These are phyloP conservation scores for Populus ilicifolia DNA, from an alignment of 345 rosid species.

Conservation along the genomic window DNA sequence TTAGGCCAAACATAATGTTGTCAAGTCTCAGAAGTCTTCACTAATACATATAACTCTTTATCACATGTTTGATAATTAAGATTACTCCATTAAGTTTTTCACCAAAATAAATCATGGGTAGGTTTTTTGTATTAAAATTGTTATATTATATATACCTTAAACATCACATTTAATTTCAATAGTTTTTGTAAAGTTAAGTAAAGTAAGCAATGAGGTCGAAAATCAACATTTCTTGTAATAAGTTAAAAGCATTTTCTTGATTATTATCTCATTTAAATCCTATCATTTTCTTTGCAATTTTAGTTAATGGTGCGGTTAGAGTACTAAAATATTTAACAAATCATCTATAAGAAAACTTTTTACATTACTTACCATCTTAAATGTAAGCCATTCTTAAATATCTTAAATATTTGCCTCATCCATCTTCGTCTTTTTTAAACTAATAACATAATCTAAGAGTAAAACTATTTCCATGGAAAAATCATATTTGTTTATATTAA, in stretches of 20 bases:
- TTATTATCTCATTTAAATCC: background rate
- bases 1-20: background rate
- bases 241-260: too few species aligned
- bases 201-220: too few species aligned
- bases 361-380: background rate
- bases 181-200: too few species aligned
- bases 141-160: too few species aligned
- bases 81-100: background rate
- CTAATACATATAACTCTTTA: background rate
- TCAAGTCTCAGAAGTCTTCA: background rate
- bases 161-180: too few species aligned
- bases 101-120: too few species aligned
- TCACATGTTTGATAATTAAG: background rate
- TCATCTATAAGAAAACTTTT: background rate
- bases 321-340: too few species aligned
- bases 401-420: background rate
- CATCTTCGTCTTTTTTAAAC: background rate
- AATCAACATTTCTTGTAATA: too few species aligned
- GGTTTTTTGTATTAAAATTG: too few species aligned
- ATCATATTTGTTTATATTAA: background rate
- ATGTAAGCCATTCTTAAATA: background rate
- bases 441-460: background rate
- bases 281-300: too few species aligned
- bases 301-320: too few species aligned
- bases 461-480: background rate